Conservation (phyloP, 1,139 yeast species). For the Blastobotrys raffinosifermentans region DNA sequence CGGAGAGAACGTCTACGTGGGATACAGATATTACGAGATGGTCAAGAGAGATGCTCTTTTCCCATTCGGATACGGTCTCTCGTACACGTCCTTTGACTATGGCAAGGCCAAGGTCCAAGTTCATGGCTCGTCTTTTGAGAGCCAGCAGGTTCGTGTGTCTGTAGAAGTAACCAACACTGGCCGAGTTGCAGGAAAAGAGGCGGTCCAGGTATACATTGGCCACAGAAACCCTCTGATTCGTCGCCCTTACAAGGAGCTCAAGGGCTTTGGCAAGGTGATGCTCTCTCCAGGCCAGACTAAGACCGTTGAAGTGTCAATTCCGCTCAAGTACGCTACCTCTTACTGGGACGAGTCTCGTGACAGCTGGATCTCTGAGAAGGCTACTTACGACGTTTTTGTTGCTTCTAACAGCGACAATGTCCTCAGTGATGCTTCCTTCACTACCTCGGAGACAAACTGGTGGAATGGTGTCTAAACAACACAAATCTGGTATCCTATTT, state of each 20-base stretch:
- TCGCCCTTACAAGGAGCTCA: constrained; percentile 54
- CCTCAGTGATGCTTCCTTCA: constrained; percentile 24
- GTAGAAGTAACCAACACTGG: constrained; percentile 44
- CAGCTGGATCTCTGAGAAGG: constrained; percentile 49
- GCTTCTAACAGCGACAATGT: constrained; percentile 38
- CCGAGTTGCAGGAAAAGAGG: constrained; percentile 39
- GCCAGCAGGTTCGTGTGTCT: constrained; percentile 29
- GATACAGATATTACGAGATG: constrained; percentile 55
- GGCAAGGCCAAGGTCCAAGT: constrained; percentile 15
- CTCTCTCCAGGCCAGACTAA: constrained; percentile 40
- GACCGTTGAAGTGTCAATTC: constrained; percentile 35
- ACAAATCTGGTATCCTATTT: too few relatives aligned
- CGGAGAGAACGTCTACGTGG: constrained; percentile 54
- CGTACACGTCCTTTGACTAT: constrained; percentile 46
- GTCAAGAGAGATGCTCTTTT: constrained; percentile 42
- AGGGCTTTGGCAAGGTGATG: constrained; percentile 47
- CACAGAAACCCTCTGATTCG: constrained; percentile 39
- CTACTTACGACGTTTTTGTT: constrained; percentile 43
- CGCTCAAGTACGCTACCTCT: constrained; percentile 47
- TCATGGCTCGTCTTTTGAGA: constrained; percentile 25
- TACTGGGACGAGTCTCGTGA: constrained; percentile 47
- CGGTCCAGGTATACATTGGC: constrained; percentile 42
- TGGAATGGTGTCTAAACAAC: constrained; percentile 24
- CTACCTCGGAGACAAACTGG: constrained; percentile 24
- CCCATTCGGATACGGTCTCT: constrained; percentile 59